These are phyloP conservation scores for Talaromyces trachyspermus DNA, from an alignment of 495 filamentous ascomycete genomes.

Conservation along the genomic window DNA sequence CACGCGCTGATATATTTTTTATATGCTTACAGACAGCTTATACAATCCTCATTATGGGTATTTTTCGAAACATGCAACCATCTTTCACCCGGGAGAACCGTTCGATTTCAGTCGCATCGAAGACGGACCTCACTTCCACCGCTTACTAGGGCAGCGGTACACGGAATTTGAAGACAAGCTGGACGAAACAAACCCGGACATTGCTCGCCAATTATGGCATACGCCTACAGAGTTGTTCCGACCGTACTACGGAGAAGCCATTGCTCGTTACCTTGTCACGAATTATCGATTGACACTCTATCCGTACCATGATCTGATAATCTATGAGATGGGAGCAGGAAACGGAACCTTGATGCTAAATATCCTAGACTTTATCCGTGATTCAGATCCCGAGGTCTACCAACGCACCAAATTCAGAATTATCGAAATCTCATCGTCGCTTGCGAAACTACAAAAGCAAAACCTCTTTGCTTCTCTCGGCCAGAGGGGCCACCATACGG, in stretches of 20 bases:
- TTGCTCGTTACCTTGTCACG: conserved; percentile 85
- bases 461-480: conserved; percentile 59
- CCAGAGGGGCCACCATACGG: conserved; percentile 63
- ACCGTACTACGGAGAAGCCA: conserved; percentile 94
- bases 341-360: conserved; percentile 98
- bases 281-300: conserved; percentile 94
- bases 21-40: conserved; percentile 62
- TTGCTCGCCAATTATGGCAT: conserved; percentile 91
- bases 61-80: conserved; percentile 94
- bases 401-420: conserved; percentile 87
- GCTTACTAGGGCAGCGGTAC: conserved; percentile 68
- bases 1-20: too few species aligned
- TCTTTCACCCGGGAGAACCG: conserved; percentile 88
- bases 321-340: conserved; percentile 98
- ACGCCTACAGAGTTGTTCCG: conserved; percentile 96
- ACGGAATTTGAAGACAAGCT: conserved; percentile 83
- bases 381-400: conserved; percentile 85
- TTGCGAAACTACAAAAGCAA: conserved; percentile 69
- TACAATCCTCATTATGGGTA: conserved; percentile 98
- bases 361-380: conserved; percentile 92
- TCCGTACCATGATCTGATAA: conserved; percentile 93
- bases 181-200: conserved; percentile 60
- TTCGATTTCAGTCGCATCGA: conserved; percentile 78
- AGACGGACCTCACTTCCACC: conserved; percentile 78
- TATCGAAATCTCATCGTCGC: conserved; percentile 81